Base-by-base conservation (phyloP, 148 eudicot genomes). In the Linanthus parryae region DNA sequence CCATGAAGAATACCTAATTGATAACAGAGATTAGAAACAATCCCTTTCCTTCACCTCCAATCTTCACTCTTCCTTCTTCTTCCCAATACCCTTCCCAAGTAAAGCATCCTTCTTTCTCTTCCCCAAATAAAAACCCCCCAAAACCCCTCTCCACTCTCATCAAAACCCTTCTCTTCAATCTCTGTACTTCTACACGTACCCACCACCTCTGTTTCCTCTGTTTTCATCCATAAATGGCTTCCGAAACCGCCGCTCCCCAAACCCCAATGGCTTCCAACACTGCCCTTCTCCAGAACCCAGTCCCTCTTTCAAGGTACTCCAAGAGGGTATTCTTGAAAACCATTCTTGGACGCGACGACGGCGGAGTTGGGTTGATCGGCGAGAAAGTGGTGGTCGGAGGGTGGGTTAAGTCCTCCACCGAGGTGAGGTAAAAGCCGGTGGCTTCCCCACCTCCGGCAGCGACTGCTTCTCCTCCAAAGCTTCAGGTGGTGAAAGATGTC, bases 341-440 rank as follows among this genome's bases (percentile, higher is more conserved):
- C 36, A 34, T 87, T 13, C 26, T 79, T 2, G 67, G 48, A 26
- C 75, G 80, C 3, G 38, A 48, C 5, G 95, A 91, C 30, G 62
- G 77, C 18, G 90, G 90, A 6, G 18, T 57, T 17, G 83, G 83
- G 1, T 58, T 77, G 72, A 53, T 71, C 3, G 94, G 90, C 3
- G 57, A 72, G 43, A 84, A 74, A 36, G 48, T 80, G 28, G 85
- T 92, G 36, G 55, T 92, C 9, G 96, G 96, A 20, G 99, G 99
- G 19, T 92, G 99, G 99, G 96, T 92, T 25, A 87, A 84, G 60
- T 75, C 96, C 54, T 67, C 85, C 28, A 88, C 70, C 39, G 96
- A 84, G 70, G 68, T 79, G 56, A 72, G 64, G 45, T 76, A 68
- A 62, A 71, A 55, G 36, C 75, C 74, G n/a, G n/a, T n/a, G n/a